Conservation (phyloP, 163 green algal species). For the Prototheca cutis region DNA sequence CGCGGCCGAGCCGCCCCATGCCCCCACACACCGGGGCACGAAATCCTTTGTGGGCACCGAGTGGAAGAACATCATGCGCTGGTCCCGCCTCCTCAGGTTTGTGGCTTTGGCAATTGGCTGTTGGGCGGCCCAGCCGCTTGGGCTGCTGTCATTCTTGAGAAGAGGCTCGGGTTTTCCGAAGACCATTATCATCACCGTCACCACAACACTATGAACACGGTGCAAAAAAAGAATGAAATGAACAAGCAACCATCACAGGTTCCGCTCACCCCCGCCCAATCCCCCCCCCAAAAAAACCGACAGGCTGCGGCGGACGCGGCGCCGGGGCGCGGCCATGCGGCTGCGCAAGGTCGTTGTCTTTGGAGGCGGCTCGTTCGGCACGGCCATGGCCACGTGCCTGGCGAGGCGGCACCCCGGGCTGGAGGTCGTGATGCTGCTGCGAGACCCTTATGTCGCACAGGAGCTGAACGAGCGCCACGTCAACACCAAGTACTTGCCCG, state of each 20-base stretch:
- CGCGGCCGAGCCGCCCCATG: too few species aligned
- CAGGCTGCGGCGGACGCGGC: neutral
- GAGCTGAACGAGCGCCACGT: constrained; percentile 82
- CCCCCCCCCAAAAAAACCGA: neutral
- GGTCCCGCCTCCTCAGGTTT: constrained; percentile 41
- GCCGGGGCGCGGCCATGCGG: neutral
- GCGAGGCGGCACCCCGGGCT: constrained; percentile 70
- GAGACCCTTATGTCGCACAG: constrained; percentile 64
- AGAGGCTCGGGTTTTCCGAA: too few species aligned
- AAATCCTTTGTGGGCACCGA: constrained; percentile 24
- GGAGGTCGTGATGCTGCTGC: constrained; percentile 81
- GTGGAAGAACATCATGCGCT: constrained; percentile 81
- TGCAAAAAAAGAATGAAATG: too few species aligned
- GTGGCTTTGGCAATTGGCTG: too few species aligned
- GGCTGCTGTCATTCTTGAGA: too few species aligned
- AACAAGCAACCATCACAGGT: too few species aligned
- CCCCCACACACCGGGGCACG: too few species aligned
- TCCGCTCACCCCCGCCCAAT: neutral
- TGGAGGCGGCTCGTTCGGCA: constrained; percentile 93
- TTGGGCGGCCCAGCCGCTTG: too few species aligned
- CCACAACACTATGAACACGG: too few species aligned
- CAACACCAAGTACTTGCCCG: constrained; percentile 87
- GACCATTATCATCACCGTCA: too few species aligned
- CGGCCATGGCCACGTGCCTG: constrained; percentile 78
- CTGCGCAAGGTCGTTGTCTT: constrained; percentile 85